Evolutionary conservation across 805 yeast genomes (phyloP).

Genomic region (Saccharomycopsis javanensis): DNA sequence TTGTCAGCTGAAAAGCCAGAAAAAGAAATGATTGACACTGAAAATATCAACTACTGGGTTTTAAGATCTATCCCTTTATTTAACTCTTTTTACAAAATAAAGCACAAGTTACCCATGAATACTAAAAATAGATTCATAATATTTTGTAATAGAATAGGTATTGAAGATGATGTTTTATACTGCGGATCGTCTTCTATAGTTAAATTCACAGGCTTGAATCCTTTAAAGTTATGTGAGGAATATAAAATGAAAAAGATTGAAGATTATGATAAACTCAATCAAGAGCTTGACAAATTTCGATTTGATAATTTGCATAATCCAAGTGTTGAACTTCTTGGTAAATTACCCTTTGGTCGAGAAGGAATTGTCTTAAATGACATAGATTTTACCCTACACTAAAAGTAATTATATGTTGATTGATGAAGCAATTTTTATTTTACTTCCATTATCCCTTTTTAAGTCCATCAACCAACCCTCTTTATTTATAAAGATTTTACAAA

Average conservation of each 20-base stretch:
- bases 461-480: too few relatives aligned
- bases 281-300: slow-evolving; percentile 3
- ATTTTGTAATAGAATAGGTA: slow-evolving; percentile 64
- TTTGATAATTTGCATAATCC: slow-evolving; percentile 33
- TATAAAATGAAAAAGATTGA: slow-evolving; percentile 1
- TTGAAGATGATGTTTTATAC: slow-evolving; percentile 59
- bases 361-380: slow-evolving; percentile 56
- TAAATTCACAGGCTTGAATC: slow-evolving; percentile 32
- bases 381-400: slow-evolving; percentile 25
- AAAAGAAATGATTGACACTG: slow-evolving; percentile 31
- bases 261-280: slow-evolving; percentile 22
- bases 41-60: slow-evolving; percentile 66
- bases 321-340: slow-evolving; percentile 46
- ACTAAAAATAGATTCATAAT: slow-evolving; percentile 31
- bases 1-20: too few relatives aligned
- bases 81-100: slow-evolving; percentile 24
- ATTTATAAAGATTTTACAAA: too few relatives aligned
- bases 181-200: slow-evolving; percentile 57
- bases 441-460: too few relatives aligned
- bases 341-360: slow-evolving; percentile 53
- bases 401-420: too few relatives aligned
- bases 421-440: too few relatives aligned
- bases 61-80: slow-evolving; percentile 57
- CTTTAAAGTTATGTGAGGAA: background rate
- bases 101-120: background rate